Conservation (phyloP, 2,329 filamentous ascomycete genomes). For the Nothophoma quercina region DNA sequence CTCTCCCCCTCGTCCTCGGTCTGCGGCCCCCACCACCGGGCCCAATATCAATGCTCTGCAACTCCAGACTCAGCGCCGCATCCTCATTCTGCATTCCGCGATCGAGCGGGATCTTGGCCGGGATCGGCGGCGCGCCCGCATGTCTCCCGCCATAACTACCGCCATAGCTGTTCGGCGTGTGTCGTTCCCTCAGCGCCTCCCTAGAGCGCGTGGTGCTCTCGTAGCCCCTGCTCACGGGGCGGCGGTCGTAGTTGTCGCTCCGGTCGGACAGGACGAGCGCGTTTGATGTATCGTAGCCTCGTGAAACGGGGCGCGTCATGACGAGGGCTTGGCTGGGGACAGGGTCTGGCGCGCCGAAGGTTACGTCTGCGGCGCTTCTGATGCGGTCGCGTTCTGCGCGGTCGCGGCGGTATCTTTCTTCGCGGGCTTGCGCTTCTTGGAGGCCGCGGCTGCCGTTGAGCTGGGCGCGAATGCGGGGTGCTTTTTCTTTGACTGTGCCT, state of each 20-base stretch:
- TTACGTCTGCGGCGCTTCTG: conserved; percentile 37
- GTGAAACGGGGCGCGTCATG: conserved; percentile 35
- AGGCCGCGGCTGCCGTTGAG: conserved; percentile 60
- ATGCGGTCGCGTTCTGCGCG: conserved; percentile 45
- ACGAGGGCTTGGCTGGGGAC: conserved; percentile 41
- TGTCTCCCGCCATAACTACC: conserved; percentile 16
- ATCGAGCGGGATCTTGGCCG: conserved; percentile 72
- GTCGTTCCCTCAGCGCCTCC: conserved; percentile 44
- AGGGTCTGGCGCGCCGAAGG: conserved; percentile 24
- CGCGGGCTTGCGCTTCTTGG: conserved; percentile 43
- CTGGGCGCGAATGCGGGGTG: conserved; percentile 55
- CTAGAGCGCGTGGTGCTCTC: conserved; percentile 30
- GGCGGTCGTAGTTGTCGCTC: conserved; percentile 22
- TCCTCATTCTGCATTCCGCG: conserved; percentile 46
- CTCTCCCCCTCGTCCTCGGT: conserved; percentile 18
- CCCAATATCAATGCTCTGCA: conserved; percentile 62
- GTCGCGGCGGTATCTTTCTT: conserved; percentile 44
- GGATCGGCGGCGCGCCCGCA: conserved; percentile 64
- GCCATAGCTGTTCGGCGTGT: conserved; percentile 43
- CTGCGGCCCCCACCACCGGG: conserved; percentile 34
- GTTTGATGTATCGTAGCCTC: conserved; percentile 19
- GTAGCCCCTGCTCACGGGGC: conserved; percentile 40
- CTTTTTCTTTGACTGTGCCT: conserved; percentile 52
- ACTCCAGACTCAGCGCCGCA: conserved; percentile 72
- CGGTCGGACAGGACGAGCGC: conserved; percentile 36